phyloP scores from a whole-genome alignment of 1,284 basidiomycete genomes.

The Pulchroboletus neoregius region DNA sequence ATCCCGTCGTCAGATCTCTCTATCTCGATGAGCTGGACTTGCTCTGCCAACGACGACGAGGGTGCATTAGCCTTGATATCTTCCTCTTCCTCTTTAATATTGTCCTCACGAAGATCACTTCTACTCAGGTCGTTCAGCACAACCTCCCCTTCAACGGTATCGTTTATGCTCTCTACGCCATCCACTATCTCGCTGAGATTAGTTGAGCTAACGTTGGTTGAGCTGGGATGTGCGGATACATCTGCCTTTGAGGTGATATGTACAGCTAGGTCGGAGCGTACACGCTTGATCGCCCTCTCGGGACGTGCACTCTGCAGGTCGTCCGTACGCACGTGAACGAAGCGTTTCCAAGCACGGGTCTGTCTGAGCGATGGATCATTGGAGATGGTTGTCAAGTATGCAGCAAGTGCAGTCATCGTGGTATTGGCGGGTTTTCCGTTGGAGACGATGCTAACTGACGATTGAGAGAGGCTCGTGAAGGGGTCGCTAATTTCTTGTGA shows the following conservation, averaged over 20 bases:
- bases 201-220: constrained; percentile 27
- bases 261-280: constrained; percentile 77
- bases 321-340: constrained; percentile 78
- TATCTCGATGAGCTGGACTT: constrained; percentile 19
- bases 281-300: constrained; percentile 83
- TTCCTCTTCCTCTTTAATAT: constrained; percentile 34
- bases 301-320: constrained; percentile 82
- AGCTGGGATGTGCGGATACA: constrained; percentile 19
- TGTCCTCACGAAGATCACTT: constrained; percentile 26
- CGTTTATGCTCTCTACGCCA: constrained; percentile 32
- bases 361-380: constrained; percentile 62
- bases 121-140: constrained; percentile 13
- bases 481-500: constrained; percentile 57
- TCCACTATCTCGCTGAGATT: constrained; percentile 29
- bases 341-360: constrained; percentile 77
- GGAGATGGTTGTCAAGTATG: constrained; percentile 74
- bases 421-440: constrained; percentile 35
- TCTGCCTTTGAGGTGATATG: constrained; percentile 44
- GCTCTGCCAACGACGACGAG: constrained; percentile 19
- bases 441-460: constrained; percentile 24
- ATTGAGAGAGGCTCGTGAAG: constrained; percentile 44
- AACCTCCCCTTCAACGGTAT: constrained; percentile 25
- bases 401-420: constrained; percentile 65
- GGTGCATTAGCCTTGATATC: constrained; percentile 18
- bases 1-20: constrained; percentile 28